phyloP scores from a whole-genome alignment of 495 filamentous ascomycete species.

The Podospora pseudocomata region DNA sequence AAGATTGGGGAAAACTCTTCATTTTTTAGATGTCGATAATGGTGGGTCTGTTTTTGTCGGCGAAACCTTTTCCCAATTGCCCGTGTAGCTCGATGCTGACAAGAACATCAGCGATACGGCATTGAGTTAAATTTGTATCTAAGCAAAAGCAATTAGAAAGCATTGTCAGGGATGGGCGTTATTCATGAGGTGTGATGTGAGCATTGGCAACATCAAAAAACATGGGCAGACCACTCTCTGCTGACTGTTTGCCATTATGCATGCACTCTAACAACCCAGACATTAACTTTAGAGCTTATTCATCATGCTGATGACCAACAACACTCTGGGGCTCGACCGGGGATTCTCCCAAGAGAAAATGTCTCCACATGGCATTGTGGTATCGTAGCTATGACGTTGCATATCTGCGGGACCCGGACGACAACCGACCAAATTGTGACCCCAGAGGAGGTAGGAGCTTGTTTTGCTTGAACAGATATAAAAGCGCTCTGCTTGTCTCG shows the following conservation, averaged over 20 bases:
- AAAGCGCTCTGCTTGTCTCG: background rate
- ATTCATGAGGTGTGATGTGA: background rate
- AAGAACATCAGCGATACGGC: background rate
- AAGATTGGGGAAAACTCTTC: background rate
- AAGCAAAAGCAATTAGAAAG: too few species aligned
- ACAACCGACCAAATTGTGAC: background rate
- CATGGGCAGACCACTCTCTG: background rate
- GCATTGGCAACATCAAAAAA: background rate
- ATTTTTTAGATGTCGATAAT: background rate
- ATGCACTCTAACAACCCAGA: background rate
- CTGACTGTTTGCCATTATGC: background rate
- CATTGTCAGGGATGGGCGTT: too few species aligned
- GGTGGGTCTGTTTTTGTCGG: background rate
- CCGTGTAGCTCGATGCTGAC: background rate
- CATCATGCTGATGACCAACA: background rate
- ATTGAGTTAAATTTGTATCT: too few species aligned
- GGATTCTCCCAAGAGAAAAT: background rate
- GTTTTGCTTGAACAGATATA: background rate
- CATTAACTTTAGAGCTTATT: background rate
- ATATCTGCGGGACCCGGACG: background rate
- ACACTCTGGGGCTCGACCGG: background rate
- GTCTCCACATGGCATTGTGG: background rate
- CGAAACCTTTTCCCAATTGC: background rate
- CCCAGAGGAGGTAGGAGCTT: background rate
- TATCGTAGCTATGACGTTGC: constrained; percentile 7